Percentiles rank a stretch among this genome's conserved stretches.
Conservation (phyloP, 2,329 filamentous ascomycete genomes). For the Alternaria longipes region DNA sequence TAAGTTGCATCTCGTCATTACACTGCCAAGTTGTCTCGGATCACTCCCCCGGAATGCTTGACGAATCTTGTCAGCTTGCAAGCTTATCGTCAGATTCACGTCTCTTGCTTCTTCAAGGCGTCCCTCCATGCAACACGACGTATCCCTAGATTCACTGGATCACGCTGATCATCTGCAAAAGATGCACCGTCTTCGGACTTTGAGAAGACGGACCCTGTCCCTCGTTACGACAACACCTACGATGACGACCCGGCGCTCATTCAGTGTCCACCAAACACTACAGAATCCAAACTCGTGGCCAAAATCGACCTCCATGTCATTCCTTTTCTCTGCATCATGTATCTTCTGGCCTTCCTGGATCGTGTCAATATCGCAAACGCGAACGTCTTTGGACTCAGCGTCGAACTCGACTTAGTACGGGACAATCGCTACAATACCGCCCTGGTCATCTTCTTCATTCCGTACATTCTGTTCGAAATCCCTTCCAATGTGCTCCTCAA, state of each 20-base stretch:
- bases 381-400: constrained; percentile 60
- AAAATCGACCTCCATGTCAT: constrained; percentile 60
- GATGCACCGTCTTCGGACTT: constrained; percentile 26
- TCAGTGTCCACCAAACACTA: constrained; percentile 59
- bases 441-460: constrained; percentile 64
- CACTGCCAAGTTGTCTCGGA: constrained; percentile 19
- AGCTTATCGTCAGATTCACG: constrained; percentile 8
- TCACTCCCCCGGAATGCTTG: constrained; percentile 6
- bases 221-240: constrained; percentile 46
- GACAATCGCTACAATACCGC: constrained; percentile 60
- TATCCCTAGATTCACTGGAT: not conserved
- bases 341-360: constrained; percentile 60
- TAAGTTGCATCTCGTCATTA: constrained; percentile 29
- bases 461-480: constrained; percentile 64
- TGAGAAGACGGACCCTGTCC: constrained; percentile 24
- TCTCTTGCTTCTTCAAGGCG: not conserved
- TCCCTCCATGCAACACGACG: not conserved
- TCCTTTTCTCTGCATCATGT: constrained; percentile 61
- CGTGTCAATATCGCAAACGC: constrained; percentile 64
- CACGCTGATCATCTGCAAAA: constrained; percentile 29
- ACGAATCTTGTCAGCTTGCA: constrained; percentile 6
- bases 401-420: constrained; percentile 55
- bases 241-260: constrained; percentile 52
- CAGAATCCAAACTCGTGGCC: constrained; percentile 56
- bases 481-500: constrained; percentile 63